Evolutionary conservation across 1,284 basidiomycete species (phyloP).

Genomic region (Golubevia sp.): DNA sequence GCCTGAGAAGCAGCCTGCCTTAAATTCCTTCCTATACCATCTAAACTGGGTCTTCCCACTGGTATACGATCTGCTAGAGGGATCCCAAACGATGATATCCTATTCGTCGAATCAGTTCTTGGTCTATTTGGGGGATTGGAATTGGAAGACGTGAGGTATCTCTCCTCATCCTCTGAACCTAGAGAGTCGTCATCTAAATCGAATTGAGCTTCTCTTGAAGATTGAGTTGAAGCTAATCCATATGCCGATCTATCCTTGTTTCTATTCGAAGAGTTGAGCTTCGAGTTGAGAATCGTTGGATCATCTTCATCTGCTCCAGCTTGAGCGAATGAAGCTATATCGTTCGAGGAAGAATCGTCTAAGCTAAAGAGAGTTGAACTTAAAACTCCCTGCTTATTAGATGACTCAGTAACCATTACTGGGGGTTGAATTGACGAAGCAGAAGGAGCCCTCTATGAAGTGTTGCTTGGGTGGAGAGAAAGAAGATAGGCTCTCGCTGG

Average conservation of each 20-base stretch:
- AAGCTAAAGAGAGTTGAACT: too few relatives aligned
- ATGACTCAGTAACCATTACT: too few relatives aligned
- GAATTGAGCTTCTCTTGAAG: constrained; percentile 60
- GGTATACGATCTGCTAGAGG: constrained; percentile 16
- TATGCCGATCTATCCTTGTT: constrained; percentile 6
- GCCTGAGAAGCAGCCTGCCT: constrained; percentile 20
- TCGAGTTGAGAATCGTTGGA: too few relatives aligned
- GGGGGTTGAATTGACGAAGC: too few relatives aligned
- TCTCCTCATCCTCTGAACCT: constrained; percentile 28
- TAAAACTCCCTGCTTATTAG: too few relatives aligned
- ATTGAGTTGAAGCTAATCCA: constrained; percentile 39
- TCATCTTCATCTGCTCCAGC: too few relatives aligned
- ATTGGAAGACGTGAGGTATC: constrained; percentile 17
- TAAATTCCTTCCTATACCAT: constrained; percentile 37
- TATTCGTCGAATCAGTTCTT: neutral
- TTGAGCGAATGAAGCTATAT: too few relatives aligned
- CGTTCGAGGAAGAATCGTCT: too few relatives aligned
- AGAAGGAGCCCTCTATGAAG: too few relatives aligned
- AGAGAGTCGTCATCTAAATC: constrained; percentile 47
- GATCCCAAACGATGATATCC: constrained; percentile 32
- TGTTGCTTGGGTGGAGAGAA: too few relatives aligned
- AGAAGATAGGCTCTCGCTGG: too few relatives aligned
- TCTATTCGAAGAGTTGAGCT: too few relatives aligned
- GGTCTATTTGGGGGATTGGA: constrained; percentile 9
- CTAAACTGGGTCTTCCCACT: constrained; percentile 13